These are phyloP conservation scores for Fragaria nilgerrensis DNA, from an alignment of 306 rosid species.

Conservation along the genomic window DNA sequence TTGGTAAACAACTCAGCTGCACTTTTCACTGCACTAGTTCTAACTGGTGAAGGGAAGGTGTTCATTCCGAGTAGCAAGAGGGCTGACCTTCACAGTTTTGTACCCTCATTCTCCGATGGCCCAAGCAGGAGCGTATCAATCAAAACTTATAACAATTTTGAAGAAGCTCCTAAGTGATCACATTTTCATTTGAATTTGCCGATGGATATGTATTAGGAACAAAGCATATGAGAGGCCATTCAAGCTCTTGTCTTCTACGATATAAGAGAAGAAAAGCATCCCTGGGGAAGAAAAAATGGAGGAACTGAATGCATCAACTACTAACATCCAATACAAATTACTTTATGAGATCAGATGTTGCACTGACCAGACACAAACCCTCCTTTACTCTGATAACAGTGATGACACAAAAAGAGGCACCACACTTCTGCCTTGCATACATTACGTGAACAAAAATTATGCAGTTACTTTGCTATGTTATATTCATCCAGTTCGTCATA, in stretches of 20 bases:
- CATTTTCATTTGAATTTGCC: slow-evolving; percentile 86
- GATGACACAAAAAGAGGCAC: background rate
- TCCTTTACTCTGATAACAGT: too few species aligned
- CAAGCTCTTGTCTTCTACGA: slow-evolving; percentile 76
- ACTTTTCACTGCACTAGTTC: background rate
- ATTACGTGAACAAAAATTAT: background rate
- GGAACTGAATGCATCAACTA: background rate
- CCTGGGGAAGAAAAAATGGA: slow-evolving; percentile 42
- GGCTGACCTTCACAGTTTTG: background rate
- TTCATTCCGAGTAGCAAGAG: background rate
- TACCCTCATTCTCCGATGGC: background rate
- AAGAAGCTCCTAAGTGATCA: slow-evolving; percentile 23
- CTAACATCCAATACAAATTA: background rate
- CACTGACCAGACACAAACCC: too few species aligned
- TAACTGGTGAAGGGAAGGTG: background rate
- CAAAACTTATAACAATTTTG: background rate
- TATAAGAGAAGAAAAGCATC: slow-evolving; percentile 64
- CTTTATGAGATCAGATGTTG: background rate
- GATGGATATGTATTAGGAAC: slow-evolving; percentile 75
- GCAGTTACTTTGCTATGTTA: background rate
- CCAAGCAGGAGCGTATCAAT: background rate
- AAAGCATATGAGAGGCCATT: slow-evolving; percentile 75
- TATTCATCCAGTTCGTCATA: background rate
- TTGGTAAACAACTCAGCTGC: background rate
- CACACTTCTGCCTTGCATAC: background rate